Evolutionary conservation across 2,329 filamentous ascomycete species (phyloP), one percentile per base, ranked within the genome.

Genomic region (Clathrospora elynae): DNA sequence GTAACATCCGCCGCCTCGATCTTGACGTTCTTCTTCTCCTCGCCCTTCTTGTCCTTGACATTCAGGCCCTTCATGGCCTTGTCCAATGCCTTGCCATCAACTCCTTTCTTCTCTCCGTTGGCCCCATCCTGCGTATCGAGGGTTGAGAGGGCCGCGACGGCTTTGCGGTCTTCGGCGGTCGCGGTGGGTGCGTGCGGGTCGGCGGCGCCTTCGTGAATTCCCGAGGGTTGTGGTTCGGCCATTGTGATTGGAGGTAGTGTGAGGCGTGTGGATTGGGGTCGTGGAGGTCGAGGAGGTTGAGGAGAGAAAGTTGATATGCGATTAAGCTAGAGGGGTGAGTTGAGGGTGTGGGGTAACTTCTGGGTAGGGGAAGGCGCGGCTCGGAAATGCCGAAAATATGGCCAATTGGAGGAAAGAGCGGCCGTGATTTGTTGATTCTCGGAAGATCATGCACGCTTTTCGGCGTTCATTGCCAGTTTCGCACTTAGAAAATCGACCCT

Each of bases 121-220:
- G 79, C 76, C 33, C 77, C 76, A 41, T 75, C 73, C 44, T 73
- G 75, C 24, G 71, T 67, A 64, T 89, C 86, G 55, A 91, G 83
- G 49, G 79, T 81, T 33, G 85, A 86, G 46, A 90, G 81, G 19
- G 87, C 87, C 5, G 84, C 84, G 26, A 85, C 85, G 31, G 86
- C 85, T 71, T 89, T 89, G 71, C 86, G 84, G 73, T 89, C 86
- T 71, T 90, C 86, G 62, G 86, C 86, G 71, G 84, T 86, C 25
- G 68, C 63, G 5, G 74, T 72, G 12, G 74, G 64, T 4, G 69
- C 62, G 20, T 64, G 63, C 2, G 67, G 57, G 31, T 77, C 74
- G 19, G 79, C 77, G 46, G 81, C 80, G 64, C 83, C 84, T 67
- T 86, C 82, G 50, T 78, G 74, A 45, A 85, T 67, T 36, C 67